Evolutionary conservation across 352 stramenopile genomes (phyloP), one percentile per base, ranked within the genome.

Genomic region (Phytophthora melonis): DNA sequence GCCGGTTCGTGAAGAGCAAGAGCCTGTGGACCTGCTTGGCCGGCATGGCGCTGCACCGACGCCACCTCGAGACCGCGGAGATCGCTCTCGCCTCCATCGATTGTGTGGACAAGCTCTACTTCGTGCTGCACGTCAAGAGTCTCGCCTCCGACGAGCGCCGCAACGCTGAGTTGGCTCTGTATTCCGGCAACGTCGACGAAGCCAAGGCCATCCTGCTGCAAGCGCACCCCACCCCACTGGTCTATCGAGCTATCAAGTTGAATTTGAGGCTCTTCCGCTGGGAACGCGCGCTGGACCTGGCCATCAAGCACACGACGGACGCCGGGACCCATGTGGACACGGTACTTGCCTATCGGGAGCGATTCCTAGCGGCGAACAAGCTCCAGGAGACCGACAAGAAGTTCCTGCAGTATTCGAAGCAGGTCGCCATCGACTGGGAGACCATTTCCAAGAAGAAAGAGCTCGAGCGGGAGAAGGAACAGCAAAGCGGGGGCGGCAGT

Each of bases 171-270:
- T 80, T 98, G 45, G 91, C 92, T 7, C 63, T 98, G 14, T 97
- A 91, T 62, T 88, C 87, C 5, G 86, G 84, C 27, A 94, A 84
- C 47, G 79, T 97, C n/a, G 90, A 98, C 19, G 91, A 98, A 74
- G 95, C 95, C n/a, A 93, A 98, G 69, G 74, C 80, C 1, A 98
- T 98, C 47, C 75, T 98, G 41, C 73, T 98, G 54, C 93, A 98
- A 61, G 89, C 93, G 0, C 90, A 92, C 36, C 94, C 93, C 1
- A 87, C 78, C 43, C 93, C 94, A 57, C 82, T 98, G 1, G 68
- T 98, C 10, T 98, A 98, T 66, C 89, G 94, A 50, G 93, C 94
- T 25, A 98, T 98, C 74, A 98, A 98, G 73, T 81, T 98, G 66
- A 98, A 98, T 70, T 77, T 98, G 45, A 81, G 91, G 10, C 71